Evolutionary conservation across 495 filamentous ascomycete species (phyloP).

Genomic region (Penicillium macrosclerotiorum): DNA sequence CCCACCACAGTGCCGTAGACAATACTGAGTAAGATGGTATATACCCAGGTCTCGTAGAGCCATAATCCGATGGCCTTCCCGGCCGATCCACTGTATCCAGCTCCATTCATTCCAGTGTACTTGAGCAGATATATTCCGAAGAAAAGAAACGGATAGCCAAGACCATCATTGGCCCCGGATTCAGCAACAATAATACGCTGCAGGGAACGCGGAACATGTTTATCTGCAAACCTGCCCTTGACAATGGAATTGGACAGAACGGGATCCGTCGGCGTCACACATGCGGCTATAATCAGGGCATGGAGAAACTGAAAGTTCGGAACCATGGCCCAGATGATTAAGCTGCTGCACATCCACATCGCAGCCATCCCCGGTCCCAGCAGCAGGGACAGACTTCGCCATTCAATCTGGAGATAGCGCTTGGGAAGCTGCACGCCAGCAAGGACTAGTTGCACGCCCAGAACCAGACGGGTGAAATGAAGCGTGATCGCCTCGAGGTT

Average conservation of each 20-base stretch:
- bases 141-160: constrained; percentile 92
- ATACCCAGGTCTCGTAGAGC: constrained; percentile 86
- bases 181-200: constrained; percentile 89
- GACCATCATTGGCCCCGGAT: constrained; percentile 86
- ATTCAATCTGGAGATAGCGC: constrained; percentile 77
- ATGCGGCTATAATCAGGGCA: constrained; percentile 74
- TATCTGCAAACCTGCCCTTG: constrained; percentile 90
- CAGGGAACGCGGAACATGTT: constrained; percentile 77
- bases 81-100: constrained; percentile 54
- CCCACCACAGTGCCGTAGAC: constrained; percentile 75
- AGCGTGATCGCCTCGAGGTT: constrained; percentile 67
- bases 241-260: constrained; percentile 87
- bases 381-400: constrained; percentile 71
- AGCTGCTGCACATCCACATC: constrained; percentile 85
- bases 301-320: constrained; percentile 72
- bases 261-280: constrained; percentile 90
- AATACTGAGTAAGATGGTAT: constrained; percentile 76
- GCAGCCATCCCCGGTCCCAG: constrained; percentile 81
- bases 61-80: constrained; percentile 72
- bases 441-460: constrained; percentile 87
- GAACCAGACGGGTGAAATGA: constrained; percentile 82
- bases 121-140: constrained; percentile 81
- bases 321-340: constrained; percentile 77
- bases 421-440: constrained; percentile 90
- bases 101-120: constrained; percentile 60